Evolutionary conservation across 2,329 filamentous ascomycete genomes (phyloP), one percentile per base, ranked within the genome.

Genomic region (Neophaeococcomyces aloes): DNA sequence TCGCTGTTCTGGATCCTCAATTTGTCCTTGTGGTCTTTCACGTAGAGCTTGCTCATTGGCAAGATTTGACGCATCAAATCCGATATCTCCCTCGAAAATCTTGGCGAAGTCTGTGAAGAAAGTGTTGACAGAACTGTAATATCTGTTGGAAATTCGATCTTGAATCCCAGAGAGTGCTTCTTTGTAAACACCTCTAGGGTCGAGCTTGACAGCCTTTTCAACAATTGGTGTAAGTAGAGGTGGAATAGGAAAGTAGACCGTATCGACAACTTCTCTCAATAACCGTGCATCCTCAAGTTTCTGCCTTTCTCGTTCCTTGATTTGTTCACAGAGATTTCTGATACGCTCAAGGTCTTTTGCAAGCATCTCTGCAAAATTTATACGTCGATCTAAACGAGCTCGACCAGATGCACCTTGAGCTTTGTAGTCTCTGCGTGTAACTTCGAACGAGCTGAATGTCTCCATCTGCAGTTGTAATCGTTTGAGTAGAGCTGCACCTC

Each of bases 361-460:
- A 8, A 94, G 69, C 32, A 32, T 51, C 33, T 54, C 46, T 10
- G 86, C 87, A 61, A 98, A 98, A 49, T 89, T 84, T 53, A 96
- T 88, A 34, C 91, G 80, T 46, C 87, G 75, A 39, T 81, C 72
- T 23, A 98, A 71, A 38, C 86, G 76, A 19, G 83, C 75, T 56
- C 81, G 79, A 43, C 91, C 91, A 36, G 79, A 80, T 31, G 83
- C 79, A 5, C 91, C 91, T 86, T 96, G 94, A 29, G 83, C 82
- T n/a, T 83, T 83, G 63, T 95, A 98, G 63, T 96, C 89, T 47
- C 91, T 82, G 41, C 91, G 77, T 2, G 91, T 95, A 52, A 98
- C 81, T 64, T 98, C 91, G 83, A 95, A 94, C 0, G 87, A 94
- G 5, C 89, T 89, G 62, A 96, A 98, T 0, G 86, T 86, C 62